A percentile compares a stretch with the other conserved stretches of the same genome.
These are phyloP conservation scores for Beauveria sp. DNA, from an alignment of 2,329 filamentous ascomycete species.

Conservation along the genomic window DNA sequence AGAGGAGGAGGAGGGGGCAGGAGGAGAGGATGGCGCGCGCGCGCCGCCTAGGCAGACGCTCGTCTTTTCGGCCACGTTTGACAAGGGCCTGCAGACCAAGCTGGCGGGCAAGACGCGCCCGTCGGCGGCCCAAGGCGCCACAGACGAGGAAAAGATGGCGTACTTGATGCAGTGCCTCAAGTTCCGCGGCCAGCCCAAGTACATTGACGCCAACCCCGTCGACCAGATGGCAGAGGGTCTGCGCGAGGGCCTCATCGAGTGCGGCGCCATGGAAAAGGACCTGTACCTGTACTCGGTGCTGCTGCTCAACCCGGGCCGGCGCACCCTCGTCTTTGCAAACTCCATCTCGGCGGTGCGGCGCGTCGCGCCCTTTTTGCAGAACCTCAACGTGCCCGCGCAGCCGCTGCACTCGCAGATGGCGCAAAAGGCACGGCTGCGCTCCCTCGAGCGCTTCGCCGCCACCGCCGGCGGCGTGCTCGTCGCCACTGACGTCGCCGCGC, in stretches of 20 bases:
- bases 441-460: conserved; percentile 79
- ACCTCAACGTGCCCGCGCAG: conserved; percentile 67
- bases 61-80: conserved; percentile 94
- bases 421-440: conserved; percentile 90
- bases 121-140: conserved; percentile 35
- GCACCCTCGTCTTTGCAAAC: conserved; percentile 89
- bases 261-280: conserved; percentile 91
- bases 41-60: conserved; percentile 58
- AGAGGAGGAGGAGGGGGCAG: conserved; percentile 35
- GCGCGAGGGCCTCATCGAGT: conserved; percentile 87
- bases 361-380: conserved; percentile 74
- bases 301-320: conserved; percentile 70
- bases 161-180: conserved; percentile 86
- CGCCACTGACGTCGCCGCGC: conserved; percentile 87
- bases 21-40: neutral
- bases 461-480: conserved; percentile 65
- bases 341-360: conserved; percentile 89
- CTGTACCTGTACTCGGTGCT: conserved; percentile 87
- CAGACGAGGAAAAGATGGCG: conserved; percentile 77
- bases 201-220: conserved; percentile 84
- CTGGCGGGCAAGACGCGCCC: conserved; percentile 67
- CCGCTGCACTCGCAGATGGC: conserved; percentile 90
- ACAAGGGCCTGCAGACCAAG: conserved; percentile 85
- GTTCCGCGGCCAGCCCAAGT: conserved; percentile 79
- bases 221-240: conserved; percentile 82